phyloP scores from a whole-genome alignment of 352 stramenopile species.

The Phytophthora citrophthora region DNA sequence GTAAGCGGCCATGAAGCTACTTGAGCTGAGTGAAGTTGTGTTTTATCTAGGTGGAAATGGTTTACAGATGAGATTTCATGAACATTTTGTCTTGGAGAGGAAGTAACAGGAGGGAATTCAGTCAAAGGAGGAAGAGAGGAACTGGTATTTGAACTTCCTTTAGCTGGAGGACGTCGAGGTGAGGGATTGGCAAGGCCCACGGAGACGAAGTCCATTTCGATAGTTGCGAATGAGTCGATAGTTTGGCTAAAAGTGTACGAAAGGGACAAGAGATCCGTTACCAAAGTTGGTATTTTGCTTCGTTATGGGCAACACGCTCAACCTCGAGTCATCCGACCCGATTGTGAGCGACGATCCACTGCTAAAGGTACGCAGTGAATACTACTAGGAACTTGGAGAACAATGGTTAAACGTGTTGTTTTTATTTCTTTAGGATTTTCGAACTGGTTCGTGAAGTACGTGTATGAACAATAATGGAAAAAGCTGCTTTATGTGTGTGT shows the following conservation, averaged over 20 bases:
- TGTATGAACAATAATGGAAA: background rate
- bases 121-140: constrained; percentile 26
- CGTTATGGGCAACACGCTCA: constrained; percentile 54
- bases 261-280: constrained; percentile 15
- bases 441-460: constrained; percentile 12
- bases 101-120: constrained; percentile 3
- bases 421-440: constrained; percentile 9
- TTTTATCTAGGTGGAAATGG: constrained; percentile 28
- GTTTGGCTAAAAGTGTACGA: constrained; percentile 13
- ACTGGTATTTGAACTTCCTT: constrained; percentile 13
- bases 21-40: constrained; percentile 27
- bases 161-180: constrained; percentile 24
- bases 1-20: constrained; percentile 51
- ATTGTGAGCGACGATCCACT: constrained; percentile 57
- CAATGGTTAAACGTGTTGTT: background rate
- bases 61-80: constrained; percentile 1
- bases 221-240: background rate
- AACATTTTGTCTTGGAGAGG: constrained; percentile 13
- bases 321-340: constrained; percentile 31
- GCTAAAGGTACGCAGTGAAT: constrained; percentile 31
- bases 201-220: constrained; percentile 31
- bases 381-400: background rate
- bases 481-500: constrained; percentile 5
- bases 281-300: constrained; percentile 2
- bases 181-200: constrained; percentile 24